phyloP scores from a whole-genome alignment of 2,329 filamentous ascomycete genomes.

The Monosporascus sp. region DNA sequence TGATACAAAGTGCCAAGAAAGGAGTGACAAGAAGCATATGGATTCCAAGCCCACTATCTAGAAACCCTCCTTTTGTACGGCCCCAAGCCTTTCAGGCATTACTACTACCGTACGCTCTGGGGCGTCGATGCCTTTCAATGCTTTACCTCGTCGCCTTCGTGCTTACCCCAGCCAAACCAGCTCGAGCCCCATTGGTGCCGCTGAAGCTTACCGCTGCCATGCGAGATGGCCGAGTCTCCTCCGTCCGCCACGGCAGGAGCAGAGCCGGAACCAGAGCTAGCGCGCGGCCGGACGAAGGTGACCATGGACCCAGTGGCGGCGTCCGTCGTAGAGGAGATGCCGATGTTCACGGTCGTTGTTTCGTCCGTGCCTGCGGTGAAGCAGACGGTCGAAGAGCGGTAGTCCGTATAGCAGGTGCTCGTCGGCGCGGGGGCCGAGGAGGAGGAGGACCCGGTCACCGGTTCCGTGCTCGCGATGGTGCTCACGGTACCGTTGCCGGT shows the following conservation, averaged over 20 bases:
- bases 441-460: slow-evolving; percentile 1
- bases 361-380: background rate
- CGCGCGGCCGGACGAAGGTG: background rate
- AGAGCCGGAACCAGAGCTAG: background rate
- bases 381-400: background rate
- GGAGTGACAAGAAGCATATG: background rate
- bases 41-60: no score
- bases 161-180: background rate
- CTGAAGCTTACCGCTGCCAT: background rate
- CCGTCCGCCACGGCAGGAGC: background rate
- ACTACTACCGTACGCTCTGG: background rate
- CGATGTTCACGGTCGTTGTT: no score
- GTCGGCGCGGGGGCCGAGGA: background rate
- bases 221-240: background rate
- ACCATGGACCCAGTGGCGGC: background rate
- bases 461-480: slow-evolving; percentile 5
- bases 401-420: background rate
- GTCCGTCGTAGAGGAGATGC: no score
- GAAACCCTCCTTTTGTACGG: background rate
- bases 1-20: background rate
- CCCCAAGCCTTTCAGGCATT: background rate
- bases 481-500: slow-evolving; percentile 1
- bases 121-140: background rate
- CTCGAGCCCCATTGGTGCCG: background rate
- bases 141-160: background rate